Evolutionary conservation across 345 rosid species (phyloP), one percentile per base, ranked within the genome.

Genomic region (Citrus glauca): DNA sequence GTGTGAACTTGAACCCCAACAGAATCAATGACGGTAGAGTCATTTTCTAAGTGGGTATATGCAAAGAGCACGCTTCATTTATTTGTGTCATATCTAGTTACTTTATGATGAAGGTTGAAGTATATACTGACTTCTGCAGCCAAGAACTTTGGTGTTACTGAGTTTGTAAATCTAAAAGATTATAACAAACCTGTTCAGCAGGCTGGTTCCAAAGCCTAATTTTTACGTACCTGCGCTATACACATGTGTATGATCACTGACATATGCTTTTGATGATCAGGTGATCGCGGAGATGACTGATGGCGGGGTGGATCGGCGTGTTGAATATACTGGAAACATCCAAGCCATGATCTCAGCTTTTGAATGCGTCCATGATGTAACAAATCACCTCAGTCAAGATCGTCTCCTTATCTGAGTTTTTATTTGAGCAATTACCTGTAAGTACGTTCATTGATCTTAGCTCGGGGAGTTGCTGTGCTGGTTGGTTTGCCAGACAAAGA

Each of bases 331-430:
- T 0, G 91, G 97, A 71, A 91, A 82, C 85, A 53, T 86, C 42
- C 81, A 87, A 45, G 93, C 95, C 76, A 90, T 93, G 98, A 88
- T 90, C 68, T 91, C 95, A 19, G 98, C 98, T 32, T 93, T 93
- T 57, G 94, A 92, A 88, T 92, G 97, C 30, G 94, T 90, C 64
- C 97, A 93, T 33, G 93, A 92, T 77, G 95, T 90, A 50, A 50
- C 17, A 89, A 89, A 91, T n/a, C 22, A 66, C 14, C 22, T 30
- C 9, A 33, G 22, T 33, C 14, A 42, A 42, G 4, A 40, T 40
- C 9, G 11, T 40, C 45, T 9, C 45, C 2, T 9, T 0, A 40
- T 40, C 45, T 40, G 11, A 40, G 45, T 40, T 40, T 16, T 60
- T 66, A 50, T 57, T 35, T 35, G 38, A 35, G 38, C 38, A 35